These are phyloP conservation scores for Neonectria coccinea DNA, from an alignment of 2,329 filamentous ascomycete genomes.

Conservation along the genomic window DNA sequence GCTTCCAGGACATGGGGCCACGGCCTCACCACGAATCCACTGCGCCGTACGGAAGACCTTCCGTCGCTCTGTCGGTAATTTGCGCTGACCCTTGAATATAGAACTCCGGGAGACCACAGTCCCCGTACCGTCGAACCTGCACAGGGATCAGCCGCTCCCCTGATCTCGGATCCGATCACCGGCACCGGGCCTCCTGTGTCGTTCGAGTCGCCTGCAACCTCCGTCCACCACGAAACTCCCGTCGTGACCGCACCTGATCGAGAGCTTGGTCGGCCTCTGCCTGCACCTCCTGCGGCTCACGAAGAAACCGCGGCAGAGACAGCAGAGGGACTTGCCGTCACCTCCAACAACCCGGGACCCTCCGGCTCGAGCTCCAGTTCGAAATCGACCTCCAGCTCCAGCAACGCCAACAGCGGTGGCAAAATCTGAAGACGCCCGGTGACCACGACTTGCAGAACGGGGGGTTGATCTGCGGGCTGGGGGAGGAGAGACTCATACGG, in stretches of 20 bases:
- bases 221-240: too few relatives aligned
- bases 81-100: slow-evolving; percentile 7
- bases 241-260: background rate
- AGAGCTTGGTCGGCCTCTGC: background rate
- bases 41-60: slow-evolving; percentile 16
- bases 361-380: slow-evolving; percentile 6
- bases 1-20: slow-evolving; percentile 29
- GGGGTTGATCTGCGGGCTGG: background rate
- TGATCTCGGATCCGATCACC: slow-evolving; percentile 1
- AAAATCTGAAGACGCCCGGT: background rate
- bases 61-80: background rate
- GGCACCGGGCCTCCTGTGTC: background rate
- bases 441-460: background rate
- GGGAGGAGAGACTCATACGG: background rate
- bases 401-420: background rate
- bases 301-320: background rate
- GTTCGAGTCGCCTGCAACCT: background rate
- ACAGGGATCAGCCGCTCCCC: background rate
- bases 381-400: background rate
- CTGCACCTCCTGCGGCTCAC: background rate
- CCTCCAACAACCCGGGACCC: background rate
- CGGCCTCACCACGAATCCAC: slow-evolving; percentile 2
- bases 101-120: background rate
- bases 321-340: background rate
- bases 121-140: background rate